Conservation (phyloP, 352 stramenopile genomes). For the Pythium brachiatum region DNA sequence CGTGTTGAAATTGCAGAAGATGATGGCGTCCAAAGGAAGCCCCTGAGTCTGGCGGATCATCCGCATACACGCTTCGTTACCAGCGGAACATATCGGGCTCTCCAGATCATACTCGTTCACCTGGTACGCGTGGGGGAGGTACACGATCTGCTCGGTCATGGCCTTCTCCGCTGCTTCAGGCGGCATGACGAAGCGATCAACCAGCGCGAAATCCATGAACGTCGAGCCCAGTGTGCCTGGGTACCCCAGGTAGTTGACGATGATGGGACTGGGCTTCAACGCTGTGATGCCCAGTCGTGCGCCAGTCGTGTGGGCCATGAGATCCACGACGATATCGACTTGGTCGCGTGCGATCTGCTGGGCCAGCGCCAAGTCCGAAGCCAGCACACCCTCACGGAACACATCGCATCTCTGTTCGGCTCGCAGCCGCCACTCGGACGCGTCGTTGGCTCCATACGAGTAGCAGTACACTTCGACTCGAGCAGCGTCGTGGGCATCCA, state of each 20-base stretch:
- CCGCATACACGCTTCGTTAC: background rate
- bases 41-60: conserved; percentile 5
- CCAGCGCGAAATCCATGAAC: conserved; percentile 76
- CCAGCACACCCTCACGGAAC: conserved; percentile 62
- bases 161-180: conserved; percentile 38
- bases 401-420: conserved; percentile 46
- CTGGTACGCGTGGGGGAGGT: conserved; percentile 90
- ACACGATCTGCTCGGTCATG: conserved; percentile 86
- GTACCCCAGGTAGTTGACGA: conserved; percentile 91
- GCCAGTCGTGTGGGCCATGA: conserved; percentile 91
- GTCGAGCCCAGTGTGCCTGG: conserved; percentile 82
- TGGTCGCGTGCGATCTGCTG: conserved; percentile 47
- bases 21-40: conserved; percentile 32
- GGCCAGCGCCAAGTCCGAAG: conserved; percentile 55
- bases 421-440: conserved; percentile 50
- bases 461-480: conserved; percentile 60
- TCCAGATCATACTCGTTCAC: conserved; percentile 78
- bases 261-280: conserved; percentile 52
- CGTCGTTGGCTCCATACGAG: conserved; percentile 83
- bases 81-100: conserved; percentile 29
- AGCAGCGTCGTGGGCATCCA: conserved; percentile 67
- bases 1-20: conserved; percentile 94
- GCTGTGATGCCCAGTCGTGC: conserved; percentile 60
- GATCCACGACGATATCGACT: conserved; percentile 87
- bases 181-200: conserved; percentile 64